These are phyloP conservation scores for Rossbeevera mucosa DNA, from an alignment of 768 basidiomycete genomes.

Conservation along the genomic window DNA sequence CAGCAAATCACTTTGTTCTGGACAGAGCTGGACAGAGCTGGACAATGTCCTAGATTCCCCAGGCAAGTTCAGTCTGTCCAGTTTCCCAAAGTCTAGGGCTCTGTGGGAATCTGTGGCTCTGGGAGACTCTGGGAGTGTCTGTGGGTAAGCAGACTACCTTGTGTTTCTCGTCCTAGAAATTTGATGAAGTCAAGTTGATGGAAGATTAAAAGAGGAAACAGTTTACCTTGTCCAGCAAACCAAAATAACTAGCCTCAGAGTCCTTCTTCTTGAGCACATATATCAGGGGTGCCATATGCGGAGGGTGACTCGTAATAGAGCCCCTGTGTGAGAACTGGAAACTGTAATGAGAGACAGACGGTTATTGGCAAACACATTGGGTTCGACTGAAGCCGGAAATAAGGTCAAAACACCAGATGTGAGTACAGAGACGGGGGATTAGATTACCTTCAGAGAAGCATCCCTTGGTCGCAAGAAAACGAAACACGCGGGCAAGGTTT, in stretches of 20 bases:
- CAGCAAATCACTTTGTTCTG: constrained; percentile 19
- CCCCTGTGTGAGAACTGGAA: constrained; percentile 9
- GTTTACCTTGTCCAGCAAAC: constrained; percentile 21
- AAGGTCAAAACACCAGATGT: not conserved
- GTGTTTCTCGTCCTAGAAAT: constrained; percentile 9
- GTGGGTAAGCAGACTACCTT: constrained; percentile 2
- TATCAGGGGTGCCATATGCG: constrained; percentile 19
- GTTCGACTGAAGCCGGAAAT: constrained; percentile 14
- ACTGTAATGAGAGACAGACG: constrained; percentile 28
- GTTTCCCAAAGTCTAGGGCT: no score
- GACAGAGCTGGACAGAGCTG: no score
- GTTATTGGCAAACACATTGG: constrained; percentile 30
- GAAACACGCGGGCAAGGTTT: constrained; percentile 30
- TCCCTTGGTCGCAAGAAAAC: constrained; percentile 30
- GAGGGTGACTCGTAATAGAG: constrained; percentile 15
- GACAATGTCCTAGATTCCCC: no score
- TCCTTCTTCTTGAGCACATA: constrained; percentile 17
- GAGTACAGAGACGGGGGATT: not conserved
- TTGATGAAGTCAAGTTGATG: not conserved
- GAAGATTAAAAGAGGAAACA: not conserved
- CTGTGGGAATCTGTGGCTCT: no score
- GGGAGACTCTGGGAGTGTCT: no score
- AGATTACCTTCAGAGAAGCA: not conserved
- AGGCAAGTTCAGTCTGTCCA: no score
- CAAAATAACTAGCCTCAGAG: constrained; percentile 16